A percentile compares a stretch with the other conserved stretches of the same genome.
These are phyloP conservation scores for Albizia julibrissin DNA, from an alignment of 306 rosid genomes.

Conservation along the genomic window DNA sequence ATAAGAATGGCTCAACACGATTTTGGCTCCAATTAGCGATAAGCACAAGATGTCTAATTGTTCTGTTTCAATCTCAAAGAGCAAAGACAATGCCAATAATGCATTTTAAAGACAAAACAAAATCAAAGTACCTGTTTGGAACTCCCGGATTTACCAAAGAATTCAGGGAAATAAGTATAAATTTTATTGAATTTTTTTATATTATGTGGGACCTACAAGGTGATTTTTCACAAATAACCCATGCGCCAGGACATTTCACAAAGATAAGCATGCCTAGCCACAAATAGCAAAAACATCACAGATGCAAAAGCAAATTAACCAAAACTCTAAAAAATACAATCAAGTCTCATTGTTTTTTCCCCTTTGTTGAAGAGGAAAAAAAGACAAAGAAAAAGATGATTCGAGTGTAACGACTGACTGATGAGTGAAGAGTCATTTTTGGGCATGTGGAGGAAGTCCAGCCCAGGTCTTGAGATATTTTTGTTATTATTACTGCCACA, in stretches of 20 bases:
- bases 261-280: neutral
- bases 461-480: neutral
- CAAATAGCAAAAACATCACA: neutral
- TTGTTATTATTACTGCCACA: neutral
- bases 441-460: constrained; percentile 17
- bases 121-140: constrained; percentile 31
- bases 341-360: neutral
- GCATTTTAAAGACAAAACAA: neutral
- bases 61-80: constrained; percentile 14
- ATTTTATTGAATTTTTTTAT: no score
- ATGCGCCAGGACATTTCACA: constrained; percentile 36
- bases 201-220: no score
- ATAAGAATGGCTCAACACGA: constrained; percentile 27
- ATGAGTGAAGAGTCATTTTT: neutral
- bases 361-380: neutral
- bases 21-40: constrained; percentile 24
- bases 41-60: constrained; percentile 5
- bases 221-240: neutral
- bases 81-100: neutral
- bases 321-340: neutral
- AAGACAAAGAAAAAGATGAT: constrained; percentile 6
- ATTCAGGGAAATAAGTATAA: no score
- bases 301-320: neutral
- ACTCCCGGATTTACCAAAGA: neutral
- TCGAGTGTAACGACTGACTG: constrained; percentile 20